phyloP scores from a whole-genome alignment of 352 stramenopile genomes.

The Phytophthora kernoviae region DNA sequence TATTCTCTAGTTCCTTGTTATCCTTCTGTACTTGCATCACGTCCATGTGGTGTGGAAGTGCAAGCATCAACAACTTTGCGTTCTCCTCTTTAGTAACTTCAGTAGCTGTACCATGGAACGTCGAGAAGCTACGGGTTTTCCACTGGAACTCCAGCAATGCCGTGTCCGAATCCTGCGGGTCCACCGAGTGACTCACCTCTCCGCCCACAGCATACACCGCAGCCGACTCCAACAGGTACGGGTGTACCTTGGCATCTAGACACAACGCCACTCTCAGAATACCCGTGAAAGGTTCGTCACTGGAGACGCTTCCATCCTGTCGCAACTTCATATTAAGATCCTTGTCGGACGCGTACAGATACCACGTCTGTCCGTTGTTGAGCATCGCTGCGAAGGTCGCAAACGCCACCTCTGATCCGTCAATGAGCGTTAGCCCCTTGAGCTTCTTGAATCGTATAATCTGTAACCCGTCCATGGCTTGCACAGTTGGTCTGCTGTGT shows the following conservation, averaged over 20 bases:
- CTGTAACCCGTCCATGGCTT: slow-evolving; percentile 52
- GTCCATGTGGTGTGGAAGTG: slow-evolving; percentile 76
- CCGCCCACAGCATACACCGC: slow-evolving; percentile 62
- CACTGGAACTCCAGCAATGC: slow-evolving; percentile 62
- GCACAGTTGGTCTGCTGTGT: slow-evolving; percentile 54
- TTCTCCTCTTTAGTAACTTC: slow-evolving; percentile 24
- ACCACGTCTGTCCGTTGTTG: slow-evolving; percentile 72
- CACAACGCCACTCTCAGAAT: slow-evolving; percentile 60
- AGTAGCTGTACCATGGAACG: slow-evolving; percentile 15
- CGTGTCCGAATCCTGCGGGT: slow-evolving; percentile 34
- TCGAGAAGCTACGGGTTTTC: slow-evolving; percentile 58
- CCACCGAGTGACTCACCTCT: slow-evolving; percentile 51
- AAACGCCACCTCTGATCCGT: slow-evolving; percentile 52
- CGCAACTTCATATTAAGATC: slow-evolving; percentile 49
- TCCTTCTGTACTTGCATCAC: slow-evolving; percentile 35
- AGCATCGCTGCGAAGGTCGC: slow-evolving; percentile 54
- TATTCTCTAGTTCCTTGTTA: slow-evolving; percentile 12
- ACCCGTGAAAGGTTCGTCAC: slow-evolving; percentile 47
- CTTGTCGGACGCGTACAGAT: slow-evolving; percentile 62
- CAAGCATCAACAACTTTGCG: slow-evolving; percentile 73
- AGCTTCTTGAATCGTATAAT: slow-evolving; percentile 58
- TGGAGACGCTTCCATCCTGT: slow-evolving; percentile 39
- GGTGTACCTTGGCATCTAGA: slow-evolving; percentile 39
- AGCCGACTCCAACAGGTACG: slow-evolving; percentile 63
- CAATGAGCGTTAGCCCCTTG: slow-evolving; percentile 42